phyloP scores from a whole-genome alignment of 108 stramenopile species.

The Craspedostauros australis region DNA sequence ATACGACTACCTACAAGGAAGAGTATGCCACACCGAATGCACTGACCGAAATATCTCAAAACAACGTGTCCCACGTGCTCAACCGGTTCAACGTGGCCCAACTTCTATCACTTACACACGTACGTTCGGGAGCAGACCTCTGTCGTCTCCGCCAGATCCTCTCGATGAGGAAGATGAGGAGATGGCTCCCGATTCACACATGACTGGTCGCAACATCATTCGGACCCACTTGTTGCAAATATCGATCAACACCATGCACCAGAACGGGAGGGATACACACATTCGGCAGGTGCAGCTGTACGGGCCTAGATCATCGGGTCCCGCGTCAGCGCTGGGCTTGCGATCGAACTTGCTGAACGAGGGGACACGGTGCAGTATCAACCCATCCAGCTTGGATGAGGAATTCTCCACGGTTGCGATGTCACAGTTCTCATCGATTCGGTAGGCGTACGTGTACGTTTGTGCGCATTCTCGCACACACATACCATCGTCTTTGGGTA shows the following conservation, averaged over 20 bases:
- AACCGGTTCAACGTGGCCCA: background rate
- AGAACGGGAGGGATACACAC: constrained; percentile 96
- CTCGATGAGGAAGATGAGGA: constrained; percentile 52
- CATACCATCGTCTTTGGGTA: no score
- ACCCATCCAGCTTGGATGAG: constrained; percentile 5
- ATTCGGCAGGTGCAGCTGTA: constrained; percentile 90
- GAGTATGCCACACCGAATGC: no score
- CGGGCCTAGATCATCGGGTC: constrained; percentile 51
- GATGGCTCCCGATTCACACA: constrained; percentile 12
- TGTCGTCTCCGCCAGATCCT: constrained; percentile 52
- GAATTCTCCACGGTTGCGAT: constrained; percentile 44
- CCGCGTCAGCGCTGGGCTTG: constrained; percentile 7
- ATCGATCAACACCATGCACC: constrained; percentile 89
- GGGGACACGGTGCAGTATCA: constrained; percentile 2
- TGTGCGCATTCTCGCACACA: no score
- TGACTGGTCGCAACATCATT: constrained; percentile 10
- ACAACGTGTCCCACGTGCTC: no score
- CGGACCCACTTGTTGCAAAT: constrained; percentile 91
- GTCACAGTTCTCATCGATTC: constrained; percentile 57
- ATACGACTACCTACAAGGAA: no score
- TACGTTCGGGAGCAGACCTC: constrained; percentile 37
- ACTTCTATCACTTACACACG: background rate
- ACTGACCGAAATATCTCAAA: no score
- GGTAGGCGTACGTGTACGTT: constrained; percentile 22
- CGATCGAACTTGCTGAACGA: constrained; percentile 3